phyloP scores from a whole-genome alignment of 164 flowering plant species.

The Aristolochia contorta region DNA sequence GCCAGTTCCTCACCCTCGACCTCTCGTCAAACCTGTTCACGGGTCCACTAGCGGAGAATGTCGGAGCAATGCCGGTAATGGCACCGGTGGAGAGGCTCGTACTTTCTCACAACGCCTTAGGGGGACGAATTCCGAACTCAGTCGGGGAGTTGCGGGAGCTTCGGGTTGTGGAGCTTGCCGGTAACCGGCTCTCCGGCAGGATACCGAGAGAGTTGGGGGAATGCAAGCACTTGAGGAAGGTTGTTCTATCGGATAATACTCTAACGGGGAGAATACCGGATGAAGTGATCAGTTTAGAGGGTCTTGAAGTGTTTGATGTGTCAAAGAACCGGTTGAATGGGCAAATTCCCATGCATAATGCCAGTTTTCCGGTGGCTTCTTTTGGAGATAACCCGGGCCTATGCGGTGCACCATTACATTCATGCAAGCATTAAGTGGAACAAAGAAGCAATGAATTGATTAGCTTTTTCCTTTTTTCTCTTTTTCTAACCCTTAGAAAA shows the following conservation, averaged over 20 bases:
- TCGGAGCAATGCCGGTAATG: constrained; percentile 27
- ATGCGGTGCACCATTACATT: constrained; percentile 73
- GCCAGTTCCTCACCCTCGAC: constrained; percentile 43
- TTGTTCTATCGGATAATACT: constrained; percentile 25
- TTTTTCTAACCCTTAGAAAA: no score
- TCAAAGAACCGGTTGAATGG: constrained; percentile 43
- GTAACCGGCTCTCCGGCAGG: constrained; percentile 29
- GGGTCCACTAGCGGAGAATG: constrained; percentile 32
- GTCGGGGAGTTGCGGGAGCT: constrained; percentile 33
- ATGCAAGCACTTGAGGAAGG: constrained; percentile 18
- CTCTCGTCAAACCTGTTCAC: constrained; percentile 40
- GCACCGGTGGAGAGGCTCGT: constrained; percentile 20
- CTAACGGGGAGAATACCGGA: constrained; percentile 38
- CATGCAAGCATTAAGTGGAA: constrained; percentile 23
- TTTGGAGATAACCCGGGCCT: constrained; percentile 51
- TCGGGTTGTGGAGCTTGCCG: constrained; percentile 25
- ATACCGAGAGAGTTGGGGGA: constrained; percentile 45
- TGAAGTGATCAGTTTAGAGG: constrained; percentile 27
- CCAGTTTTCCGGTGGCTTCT: constrained; percentile 30
- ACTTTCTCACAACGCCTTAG: constrained; percentile 35
- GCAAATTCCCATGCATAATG: constrained; percentile 39
- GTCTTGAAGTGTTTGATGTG: constrained; percentile 26
- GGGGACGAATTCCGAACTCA: constrained; percentile 44
- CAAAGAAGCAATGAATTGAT: no score
- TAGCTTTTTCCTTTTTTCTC: no score